Percentiles rank a stretch among this genome's conserved stretches.
Evolutionary conservation across 1,284 basidiomycete genomes (phyloP).

Genomic region (Rhizoctonia solani): DNA sequence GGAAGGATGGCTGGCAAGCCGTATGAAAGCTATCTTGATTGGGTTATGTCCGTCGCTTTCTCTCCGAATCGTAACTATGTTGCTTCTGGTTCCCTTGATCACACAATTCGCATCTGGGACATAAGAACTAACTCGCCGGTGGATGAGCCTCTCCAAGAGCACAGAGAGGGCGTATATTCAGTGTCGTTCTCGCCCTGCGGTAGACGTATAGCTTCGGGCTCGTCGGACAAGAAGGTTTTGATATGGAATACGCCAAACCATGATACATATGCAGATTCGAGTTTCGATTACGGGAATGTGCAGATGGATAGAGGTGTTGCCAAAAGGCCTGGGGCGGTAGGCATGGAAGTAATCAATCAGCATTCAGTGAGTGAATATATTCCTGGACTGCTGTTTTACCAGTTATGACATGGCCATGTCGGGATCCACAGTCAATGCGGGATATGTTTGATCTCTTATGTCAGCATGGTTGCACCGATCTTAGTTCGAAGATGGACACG

Average conservation of each 20-base stretch:
- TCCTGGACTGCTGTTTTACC: no score
- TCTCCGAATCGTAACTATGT: slow-evolving; percentile 25
- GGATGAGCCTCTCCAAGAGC: slow-evolving; percentile 44
- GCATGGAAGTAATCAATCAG: no score
- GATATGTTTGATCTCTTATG: neutral
- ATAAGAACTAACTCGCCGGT: neutral
- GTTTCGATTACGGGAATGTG: no score
- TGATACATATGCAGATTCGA: no score
- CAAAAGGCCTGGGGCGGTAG: no score
- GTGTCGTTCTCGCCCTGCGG: no score
- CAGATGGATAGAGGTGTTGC: no score
- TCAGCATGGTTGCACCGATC: neutral
- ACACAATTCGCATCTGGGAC: slow-evolving; percentile 35
- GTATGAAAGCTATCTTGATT: neutral
- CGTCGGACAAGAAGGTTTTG: no score
- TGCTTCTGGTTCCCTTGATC: slow-evolving; percentile 31
- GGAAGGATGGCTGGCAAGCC: neutral
- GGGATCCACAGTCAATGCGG: neutral
- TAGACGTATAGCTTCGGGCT: no score
- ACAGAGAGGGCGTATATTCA: slow-evolving; percentile 51
- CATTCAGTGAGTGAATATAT: no score
- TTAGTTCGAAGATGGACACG: neutral
- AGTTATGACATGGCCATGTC: no score
- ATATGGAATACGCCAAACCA: no score
- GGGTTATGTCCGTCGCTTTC: slow-evolving; percentile 10